Evolutionary conservation across 805 yeast species (phyloP), one percentile per base, ranked within the genome.

Genomic region (Nakazawaea ambrosiae): DNA sequence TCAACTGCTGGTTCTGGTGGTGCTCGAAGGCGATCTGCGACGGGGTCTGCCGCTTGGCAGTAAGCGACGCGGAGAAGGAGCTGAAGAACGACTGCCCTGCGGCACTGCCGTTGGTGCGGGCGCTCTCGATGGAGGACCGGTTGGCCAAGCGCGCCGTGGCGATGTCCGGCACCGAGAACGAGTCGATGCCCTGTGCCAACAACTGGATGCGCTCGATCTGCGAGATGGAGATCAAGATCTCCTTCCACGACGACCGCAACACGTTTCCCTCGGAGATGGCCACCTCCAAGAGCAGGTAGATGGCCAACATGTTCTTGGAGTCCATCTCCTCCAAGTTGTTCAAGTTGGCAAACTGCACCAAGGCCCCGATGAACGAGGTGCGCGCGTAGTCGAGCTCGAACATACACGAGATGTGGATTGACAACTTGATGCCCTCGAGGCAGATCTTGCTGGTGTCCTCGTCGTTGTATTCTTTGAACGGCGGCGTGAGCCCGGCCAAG

Each of bases 401-500:
- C 54, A 81, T 71, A 44, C 96, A 78, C 1, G 97, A 75, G 39
- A 94, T 83, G 34, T 81, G 78, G 36, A 88, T 78, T 1, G 96
- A 79, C 25, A 87, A 62, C 49, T 80, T 80, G 47, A 92, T 74
- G 17, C 98, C 98, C 46, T 86, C 96, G 37, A 92, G 61, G 48
- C 96, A 81, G 7, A 71, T 60, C 34, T 66, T 72, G 4, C 84
- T 73, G 9, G 82, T 71, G 38, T 80, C 87, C 16, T 68, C 71
- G 47, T 85, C 92, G 47, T 84, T 88, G 45, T 81, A 79, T 39
- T 87, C 96, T 53, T 82, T 87, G 65, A 89, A 88, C 5, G 96
- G 95, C 3, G 94, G 90, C 0, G 97, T 88, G 34, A 92, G 67
- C 1, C 95, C 97, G 5, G 97, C 97, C 47, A 92, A 68, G 33